Base-by-base conservation (phyloP, 345 rosid species). In the Kandelia obovata region DNA sequence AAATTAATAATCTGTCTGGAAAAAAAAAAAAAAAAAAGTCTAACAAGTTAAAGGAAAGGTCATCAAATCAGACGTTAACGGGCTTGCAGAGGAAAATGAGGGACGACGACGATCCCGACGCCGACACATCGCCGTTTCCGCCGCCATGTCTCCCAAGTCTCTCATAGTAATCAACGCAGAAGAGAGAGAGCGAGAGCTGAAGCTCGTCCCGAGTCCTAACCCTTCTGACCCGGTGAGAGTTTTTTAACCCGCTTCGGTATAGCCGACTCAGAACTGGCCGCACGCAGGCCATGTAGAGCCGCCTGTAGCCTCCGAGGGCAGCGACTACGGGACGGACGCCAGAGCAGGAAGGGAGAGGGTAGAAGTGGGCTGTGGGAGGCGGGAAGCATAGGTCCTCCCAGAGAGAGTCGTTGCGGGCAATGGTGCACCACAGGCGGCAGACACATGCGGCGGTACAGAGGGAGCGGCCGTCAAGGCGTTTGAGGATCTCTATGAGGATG, bases 341-440 rank as follows among this genome's bases (percentile, higher is more conserved):
- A 51, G 83, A 71, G 49, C 5, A 43, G 3, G 94, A 73, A 23
- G 94, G 86, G 19, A 86, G 84, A 21, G 89, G 85, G 13, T 83
- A 73, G 10, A 84, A 79, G 73, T 86, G 94, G 69, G 49, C 17
- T 13, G 49, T 5, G 49, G 49, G 49, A 43, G 49, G 49, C 17
- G 89, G 86, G 82, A 94, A 87, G 82, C 98, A 94, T 65, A 91
- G 88, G 77, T 89, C 79, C 73, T 94, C 98, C 98, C 98, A 94
- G 46, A 88, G 75, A 9, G 92, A 83, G 75, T 94, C 96, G 72
- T 76, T 83, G 25, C 88, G 84, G 70, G 89, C 75, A 30, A 91
- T 79, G 66, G 86, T 73, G 68, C 83, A 85, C 98, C 98, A 94
- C 64, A 89, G 92, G 25, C 92, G 87, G 78, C 98, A 94, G 59